Percentiles rank a stretch among this genome's conserved stretches.
These are phyloP conservation scores for Sphenostylis stenocarpa DNA, from an alignment of 306 rosid genomes.

Conservation along the genomic window DNA sequence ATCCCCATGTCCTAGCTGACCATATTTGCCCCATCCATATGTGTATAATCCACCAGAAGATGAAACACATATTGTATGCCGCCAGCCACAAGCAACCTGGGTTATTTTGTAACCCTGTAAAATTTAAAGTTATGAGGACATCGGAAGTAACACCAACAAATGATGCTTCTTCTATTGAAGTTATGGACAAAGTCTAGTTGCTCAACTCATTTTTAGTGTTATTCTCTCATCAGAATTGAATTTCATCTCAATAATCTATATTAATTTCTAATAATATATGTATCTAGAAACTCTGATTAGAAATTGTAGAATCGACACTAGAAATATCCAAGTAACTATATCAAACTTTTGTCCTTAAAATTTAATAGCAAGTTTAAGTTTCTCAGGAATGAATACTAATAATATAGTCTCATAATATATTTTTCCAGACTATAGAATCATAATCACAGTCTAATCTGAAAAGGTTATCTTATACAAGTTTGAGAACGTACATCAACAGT, in stretches of 20 bases:
- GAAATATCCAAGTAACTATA: background rate
- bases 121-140: background rate
- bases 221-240: background rate
- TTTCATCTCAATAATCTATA: background rate
- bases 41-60: conserved; percentile 69
- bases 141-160: background rate
- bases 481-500: conserved; percentile 61
- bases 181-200: background rate
- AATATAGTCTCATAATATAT: background rate
- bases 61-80: conserved; percentile 89
- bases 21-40: conserved; percentile 95
- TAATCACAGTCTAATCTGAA: conserved; percentile 11
- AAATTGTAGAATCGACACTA: background rate
- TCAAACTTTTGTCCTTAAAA: background rate
- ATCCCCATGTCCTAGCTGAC: conserved; percentile 96
- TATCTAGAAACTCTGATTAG: background rate
- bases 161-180: background rate
- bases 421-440: background rate
- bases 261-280: background rate
- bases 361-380: background rate
- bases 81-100: conserved; percentile 96
- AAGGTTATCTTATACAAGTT: conserved; percentile 21
- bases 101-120: conserved; percentile 74
- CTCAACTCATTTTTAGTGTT: background rate
- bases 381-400: background rate